Base-by-base conservation (phyloP, 2,329 filamentous ascomycete genomes). In the Penicillium hordei region DNA sequence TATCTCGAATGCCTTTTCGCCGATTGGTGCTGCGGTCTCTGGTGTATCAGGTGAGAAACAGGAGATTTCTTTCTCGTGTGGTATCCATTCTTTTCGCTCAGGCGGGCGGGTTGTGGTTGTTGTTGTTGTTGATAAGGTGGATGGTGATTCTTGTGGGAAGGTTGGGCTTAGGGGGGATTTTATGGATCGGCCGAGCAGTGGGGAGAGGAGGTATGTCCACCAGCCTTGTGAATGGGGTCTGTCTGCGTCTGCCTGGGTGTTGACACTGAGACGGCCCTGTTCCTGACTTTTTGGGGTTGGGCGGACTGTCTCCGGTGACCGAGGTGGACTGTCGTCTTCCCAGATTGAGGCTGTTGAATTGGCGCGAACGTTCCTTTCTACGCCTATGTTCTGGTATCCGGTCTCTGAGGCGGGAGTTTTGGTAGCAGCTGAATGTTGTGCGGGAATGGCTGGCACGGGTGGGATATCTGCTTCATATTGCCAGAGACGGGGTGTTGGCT, bases 191-290 rank as follows among this genome's bases (percentile, higher is more conserved):
- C 70, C 69, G 2, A 80, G 59, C 6, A 80, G 66, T 0, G 79
- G 79, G 1, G 79, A 79, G 2, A 79, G 71, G 23, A 81, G 68
- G 45, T 76, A 72, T 29, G 75, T 81, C 79, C 79, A 81, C 79
- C 79, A 81, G 19, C 79, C 79, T 56, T 80, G 76, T 0, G 79
- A 81, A 27, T 74, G 68, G 31, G 71, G 79, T 46, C 75, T 70
- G 40, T 68, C 73, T 5, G 68, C 58, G 1, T 53, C 42, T 19
- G 42, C n/a, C 23, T 75, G 64, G 5, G 74, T 74, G 49, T 75
- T 75, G 21, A 76, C 67, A 43, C 69, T 75, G 13, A 70, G 63
- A 25, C 60, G 66, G 39, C 38, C 19, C 2, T 19, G 39, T 45
- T 44, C 31, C 17, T 29, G 36, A 6, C 2, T n/a, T 3, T 17